Conservation (phyloP, 2,329 filamentous ascomycete genomes). For the Claviceps lovelessii region DNA sequence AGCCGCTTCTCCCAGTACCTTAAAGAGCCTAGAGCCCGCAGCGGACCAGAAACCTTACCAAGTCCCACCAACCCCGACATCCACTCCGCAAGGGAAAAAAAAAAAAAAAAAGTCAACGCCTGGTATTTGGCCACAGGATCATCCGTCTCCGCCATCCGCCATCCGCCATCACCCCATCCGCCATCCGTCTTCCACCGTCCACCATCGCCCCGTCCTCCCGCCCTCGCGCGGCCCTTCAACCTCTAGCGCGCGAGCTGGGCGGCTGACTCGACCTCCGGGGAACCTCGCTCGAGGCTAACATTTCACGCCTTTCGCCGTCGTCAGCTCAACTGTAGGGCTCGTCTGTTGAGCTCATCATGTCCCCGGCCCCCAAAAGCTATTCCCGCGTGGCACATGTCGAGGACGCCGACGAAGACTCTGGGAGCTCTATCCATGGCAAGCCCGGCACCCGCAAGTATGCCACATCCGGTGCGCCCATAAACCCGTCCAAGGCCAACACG, state of each 20-base stretch:
- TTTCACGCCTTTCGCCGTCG: slow-evolving; percentile 2
- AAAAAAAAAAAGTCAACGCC: neutral
- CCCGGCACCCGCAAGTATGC: slow-evolving; percentile 31
- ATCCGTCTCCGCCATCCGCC: neutral
- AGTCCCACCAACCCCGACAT: slow-evolving; percentile 1
- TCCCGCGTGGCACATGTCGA: slow-evolving; percentile 31
- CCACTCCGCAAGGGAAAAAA: neutral
- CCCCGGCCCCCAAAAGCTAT: slow-evolving; percentile 17
- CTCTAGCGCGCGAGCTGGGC: neutral
- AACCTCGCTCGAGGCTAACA: neutral
- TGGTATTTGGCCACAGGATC: neutral
- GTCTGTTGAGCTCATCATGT: slow-evolving; percentile 24
- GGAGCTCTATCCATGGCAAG: slow-evolving; percentile 26
- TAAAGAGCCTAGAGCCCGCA: neutral
- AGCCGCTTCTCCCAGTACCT: slow-evolving; percentile 2
- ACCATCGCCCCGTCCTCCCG: neutral
- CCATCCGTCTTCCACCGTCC: neutral
- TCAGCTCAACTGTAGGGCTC: neutral
- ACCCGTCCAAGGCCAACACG: slow-evolving; percentile 35
- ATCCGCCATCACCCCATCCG: too few species aligned
- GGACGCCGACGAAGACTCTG: slow-evolving; percentile 34
- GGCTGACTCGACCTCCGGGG: slow-evolving; percentile 1
- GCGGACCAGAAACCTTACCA: neutral
- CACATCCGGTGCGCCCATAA: slow-evolving; percentile 27
- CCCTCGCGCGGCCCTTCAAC: neutral